Evolutionary conservation across 139 green algal genomes (phyloP), one percentile per base, ranked within the genome.

Genomic region (Nannochloris sp.): DNA sequence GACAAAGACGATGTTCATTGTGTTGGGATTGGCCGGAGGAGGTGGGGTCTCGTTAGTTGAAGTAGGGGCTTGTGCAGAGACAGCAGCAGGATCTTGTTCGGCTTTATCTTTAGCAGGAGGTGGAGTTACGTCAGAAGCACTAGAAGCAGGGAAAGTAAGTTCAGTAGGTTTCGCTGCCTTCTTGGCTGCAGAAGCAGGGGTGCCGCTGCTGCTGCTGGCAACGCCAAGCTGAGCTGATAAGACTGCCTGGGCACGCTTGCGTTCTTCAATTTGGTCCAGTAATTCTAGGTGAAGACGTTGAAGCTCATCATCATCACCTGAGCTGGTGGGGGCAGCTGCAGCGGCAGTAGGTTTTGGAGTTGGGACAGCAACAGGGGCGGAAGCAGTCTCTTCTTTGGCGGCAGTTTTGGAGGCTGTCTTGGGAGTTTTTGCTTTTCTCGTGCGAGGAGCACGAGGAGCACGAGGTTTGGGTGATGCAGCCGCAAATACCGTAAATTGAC

Each of bases 1-100:
- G n/a, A 98, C 94, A 70, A 99, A 82, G 34, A 99, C 86, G 24
- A 99, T 83, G 57, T 95, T 96, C 85, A 96, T 91, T 9, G 80
- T 79, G 62, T 95, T 92, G n/a, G 78, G 70, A 48, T 72, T 77
- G 13, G 24, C 24, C 24, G 64, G 33, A 2, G 35, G 30, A 24
- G 65, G 56, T 33, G 44, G 42, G 24, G 32, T 56, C 2, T 53
- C 58, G 15, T 44, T 15, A 57, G 44, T 60, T 25, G 61, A 35
- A 64, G 61, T 24, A 47, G 71, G 32, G 60, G 55, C 12, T 25
- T 3, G 10, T 13, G 70, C 55, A 25, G 62, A 31, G 15, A 13
- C 31, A 5, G 39, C 12, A 3, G 39, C 55, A 23, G 53, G 34
- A 33, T 35, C 65, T 39, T 45, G 23, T 24, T n/a, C 7, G n/a